Conservation (phyloP, 2,329 filamentous ascomycete species). For the Ceratocystis cacaofunesta region DNA sequence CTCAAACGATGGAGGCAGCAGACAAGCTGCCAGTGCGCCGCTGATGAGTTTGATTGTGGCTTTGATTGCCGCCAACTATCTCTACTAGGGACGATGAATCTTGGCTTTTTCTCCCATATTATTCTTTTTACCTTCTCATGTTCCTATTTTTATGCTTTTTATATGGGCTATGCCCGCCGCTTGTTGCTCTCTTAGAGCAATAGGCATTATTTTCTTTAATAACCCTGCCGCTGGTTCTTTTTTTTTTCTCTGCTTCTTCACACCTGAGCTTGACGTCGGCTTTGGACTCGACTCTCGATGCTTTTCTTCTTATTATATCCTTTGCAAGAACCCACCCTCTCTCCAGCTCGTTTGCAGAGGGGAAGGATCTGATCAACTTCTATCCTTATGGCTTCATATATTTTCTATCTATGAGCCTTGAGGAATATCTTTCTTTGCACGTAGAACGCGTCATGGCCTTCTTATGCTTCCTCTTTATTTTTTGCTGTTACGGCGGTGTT, state of each 20-base stretch:
- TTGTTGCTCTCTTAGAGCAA: not conserved
- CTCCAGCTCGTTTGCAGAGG: not conserved
- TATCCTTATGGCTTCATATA: not conserved
- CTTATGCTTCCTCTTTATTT: constrained; percentile 12
- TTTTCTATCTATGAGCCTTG: not conserved
- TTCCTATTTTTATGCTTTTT: constrained; percentile 6
- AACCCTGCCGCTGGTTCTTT: constrained; percentile 1
- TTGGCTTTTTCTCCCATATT: constrained; percentile 6
- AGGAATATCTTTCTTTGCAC: constrained; percentile 1
- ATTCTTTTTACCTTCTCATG: constrained; percentile 14
- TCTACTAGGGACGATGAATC: constrained; percentile 26
- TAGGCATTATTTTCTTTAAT: constrained; percentile 7
- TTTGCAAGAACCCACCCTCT: not conserved
- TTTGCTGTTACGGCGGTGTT: constrained; percentile 15
- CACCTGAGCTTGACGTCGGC: constrained; percentile 16
- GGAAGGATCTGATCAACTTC: not conserved
- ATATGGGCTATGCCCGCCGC: not conserved
- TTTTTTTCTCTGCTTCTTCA: not conserved
- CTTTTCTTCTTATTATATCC: constrained; percentile 9
- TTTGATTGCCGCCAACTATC: constrained; percentile 37
- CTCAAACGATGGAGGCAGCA: constrained; percentile 29
- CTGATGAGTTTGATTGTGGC: constrained; percentile 41
- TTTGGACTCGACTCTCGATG: constrained; percentile 17
- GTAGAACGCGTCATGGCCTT: not conserved
- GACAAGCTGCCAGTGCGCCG: constrained; percentile 35